phyloP scores from a whole-genome alignment of 2,329 filamentous ascomycete genomes.

The Talaromyces marneffei region DNA sequence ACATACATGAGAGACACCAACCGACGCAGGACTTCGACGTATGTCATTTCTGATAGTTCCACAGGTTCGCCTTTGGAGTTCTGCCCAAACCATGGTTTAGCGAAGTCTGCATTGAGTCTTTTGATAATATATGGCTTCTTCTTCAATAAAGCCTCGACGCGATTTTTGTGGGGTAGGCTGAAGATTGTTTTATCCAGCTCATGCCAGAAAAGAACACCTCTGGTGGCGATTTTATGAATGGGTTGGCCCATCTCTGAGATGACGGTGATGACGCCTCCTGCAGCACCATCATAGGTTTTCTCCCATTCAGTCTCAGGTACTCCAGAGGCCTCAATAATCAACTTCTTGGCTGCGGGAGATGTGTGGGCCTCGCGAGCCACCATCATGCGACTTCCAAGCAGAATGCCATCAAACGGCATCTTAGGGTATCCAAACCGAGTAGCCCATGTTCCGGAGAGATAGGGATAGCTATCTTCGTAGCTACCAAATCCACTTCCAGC shows the following conservation, averaged over 20 bases:
- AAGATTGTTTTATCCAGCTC: constrained; percentile 30
- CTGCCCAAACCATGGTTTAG: constrained; percentile 92
- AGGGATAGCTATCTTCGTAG: constrained; percentile 83
- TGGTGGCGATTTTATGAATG: constrained; percentile 37
- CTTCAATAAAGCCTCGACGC: constrained; percentile 49
- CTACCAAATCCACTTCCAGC: constrained; percentile 89
- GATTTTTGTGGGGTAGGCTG: constrained; percentile 30
- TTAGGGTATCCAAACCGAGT: constrained; percentile 76
- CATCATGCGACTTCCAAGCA: constrained; percentile 93
- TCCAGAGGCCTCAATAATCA: constrained; percentile 79
- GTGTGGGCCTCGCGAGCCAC: constrained; percentile 87
- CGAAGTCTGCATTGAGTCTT: constrained; percentile 91
- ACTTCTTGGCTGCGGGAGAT: constrained; percentile 78
- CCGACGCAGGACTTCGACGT: constrained; percentile 75
- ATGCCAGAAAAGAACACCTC: constrained; percentile 33
- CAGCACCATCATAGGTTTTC: constrained; percentile 82
- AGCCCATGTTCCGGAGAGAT: constrained; percentile 83
- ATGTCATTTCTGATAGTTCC: constrained; percentile 93
- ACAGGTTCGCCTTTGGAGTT: constrained; percentile 74
- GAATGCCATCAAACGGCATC: constrained; percentile 89
- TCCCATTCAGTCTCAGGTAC: constrained; percentile 81
- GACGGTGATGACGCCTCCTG: constrained; percentile 92
- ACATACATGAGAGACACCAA: constrained; percentile 88
- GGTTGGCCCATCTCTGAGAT: constrained; percentile 40
- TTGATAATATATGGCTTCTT: constrained; percentile 67